phyloP scores from a whole-genome alignment of 257 asterid genomes.

The Hygrophila difformis region DNA sequence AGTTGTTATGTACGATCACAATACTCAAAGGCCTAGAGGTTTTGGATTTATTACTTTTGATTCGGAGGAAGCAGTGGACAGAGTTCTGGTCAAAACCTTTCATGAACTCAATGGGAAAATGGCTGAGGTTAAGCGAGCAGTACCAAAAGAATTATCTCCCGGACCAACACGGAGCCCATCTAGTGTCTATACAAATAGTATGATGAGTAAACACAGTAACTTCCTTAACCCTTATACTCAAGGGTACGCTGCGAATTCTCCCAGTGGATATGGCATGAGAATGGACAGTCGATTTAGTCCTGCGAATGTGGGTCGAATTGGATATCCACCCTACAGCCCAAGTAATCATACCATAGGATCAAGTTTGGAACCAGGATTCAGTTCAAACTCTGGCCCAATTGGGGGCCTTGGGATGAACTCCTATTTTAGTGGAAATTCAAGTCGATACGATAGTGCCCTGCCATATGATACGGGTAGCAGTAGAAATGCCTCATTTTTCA shows the following conservation, averaged over 20 bases:
- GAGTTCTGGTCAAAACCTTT: slow-evolving; percentile 56
- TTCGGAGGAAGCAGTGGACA: slow-evolving; percentile 71
- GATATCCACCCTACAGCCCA: slow-evolving; percentile 52
- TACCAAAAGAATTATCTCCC: slow-evolving; percentile 70
- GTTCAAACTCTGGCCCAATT: slow-evolving; percentile 36
- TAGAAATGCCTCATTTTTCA: slow-evolving; percentile 41
- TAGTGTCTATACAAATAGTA: slow-evolving; percentile 24
- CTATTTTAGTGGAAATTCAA: slow-evolving; percentile 34
- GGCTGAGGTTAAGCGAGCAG: slow-evolving; percentile 59
- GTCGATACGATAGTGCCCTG: slow-evolving; percentile 26
- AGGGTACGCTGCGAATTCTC: slow-evolving; percentile 30
- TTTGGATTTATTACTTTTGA: neutral
- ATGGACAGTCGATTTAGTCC: slow-evolving; percentile 60
- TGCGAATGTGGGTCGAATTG: slow-evolving; percentile 41
- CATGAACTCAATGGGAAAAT: slow-evolving; percentile 46
- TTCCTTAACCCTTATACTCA: slow-evolving; percentile 37
- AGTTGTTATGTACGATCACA: neutral
- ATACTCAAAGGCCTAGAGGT: neutral
- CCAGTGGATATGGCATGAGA: slow-evolving; percentile 43
- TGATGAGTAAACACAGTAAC: slow-evolving; percentile 31
- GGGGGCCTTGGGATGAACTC: slow-evolving; percentile 43
- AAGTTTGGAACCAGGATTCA: slow-evolving; percentile 37
- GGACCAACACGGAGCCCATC: slow-evolving; percentile 53
- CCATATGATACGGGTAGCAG: slow-evolving; percentile 32
- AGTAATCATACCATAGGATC: slow-evolving; percentile 37